phyloP scores from a whole-genome alignment of 2,329 filamentous ascomycete genomes.

The Zarea fungicola region DNA sequence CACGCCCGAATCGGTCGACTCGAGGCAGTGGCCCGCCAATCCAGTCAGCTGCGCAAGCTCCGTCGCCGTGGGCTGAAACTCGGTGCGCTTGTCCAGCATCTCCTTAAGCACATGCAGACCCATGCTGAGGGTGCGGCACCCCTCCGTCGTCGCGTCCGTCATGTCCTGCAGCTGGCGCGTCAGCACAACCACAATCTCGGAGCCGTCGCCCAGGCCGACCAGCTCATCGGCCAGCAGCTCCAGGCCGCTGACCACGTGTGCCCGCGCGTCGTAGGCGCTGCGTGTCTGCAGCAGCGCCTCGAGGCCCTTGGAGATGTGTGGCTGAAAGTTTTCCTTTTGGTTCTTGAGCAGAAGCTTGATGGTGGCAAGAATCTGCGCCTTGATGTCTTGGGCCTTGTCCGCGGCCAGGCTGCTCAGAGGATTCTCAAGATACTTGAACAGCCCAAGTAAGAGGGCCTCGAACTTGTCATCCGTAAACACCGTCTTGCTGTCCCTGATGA shows the following conservation, averaged over 20 bases:
- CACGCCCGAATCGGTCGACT: constrained; percentile 56
- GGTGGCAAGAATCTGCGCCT: constrained; percentile 68
- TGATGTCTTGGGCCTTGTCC: constrained; percentile 66
- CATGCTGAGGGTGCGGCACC: constrained; percentile 53
- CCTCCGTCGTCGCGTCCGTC: constrained; percentile 38
- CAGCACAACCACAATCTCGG: constrained; percentile 54
- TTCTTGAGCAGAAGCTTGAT: constrained; percentile 68
- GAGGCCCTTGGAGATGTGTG: constrained; percentile 63
- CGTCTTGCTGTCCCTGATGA: constrained; percentile 62
- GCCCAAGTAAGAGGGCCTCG: constrained; percentile 58
- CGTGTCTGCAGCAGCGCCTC: constrained; percentile 62
- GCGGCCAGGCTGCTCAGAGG: constrained; percentile 48
- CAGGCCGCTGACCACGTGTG: constrained; percentile 68
- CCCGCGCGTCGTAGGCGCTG: constrained; percentile 59
- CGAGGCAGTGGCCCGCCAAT: constrained; percentile 52
- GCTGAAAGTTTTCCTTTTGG: constrained; percentile 59
- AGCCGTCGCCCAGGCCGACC: constrained; percentile 57
- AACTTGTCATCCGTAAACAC: constrained; percentile 64
- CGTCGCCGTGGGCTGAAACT: constrained; percentile 44
- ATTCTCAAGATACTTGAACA: constrained; percentile 68
- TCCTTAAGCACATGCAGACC: constrained; percentile 58
- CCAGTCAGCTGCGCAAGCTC: constrained; percentile 48
- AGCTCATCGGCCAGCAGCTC: constrained; percentile 71
- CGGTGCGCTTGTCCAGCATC: constrained; percentile 46
- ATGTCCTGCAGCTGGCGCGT: constrained; percentile 40